These are phyloP conservation scores for Vitellaria paradoxa DNA, from an alignment of 179 eudicot genomes.

Conservation along the genomic window DNA sequence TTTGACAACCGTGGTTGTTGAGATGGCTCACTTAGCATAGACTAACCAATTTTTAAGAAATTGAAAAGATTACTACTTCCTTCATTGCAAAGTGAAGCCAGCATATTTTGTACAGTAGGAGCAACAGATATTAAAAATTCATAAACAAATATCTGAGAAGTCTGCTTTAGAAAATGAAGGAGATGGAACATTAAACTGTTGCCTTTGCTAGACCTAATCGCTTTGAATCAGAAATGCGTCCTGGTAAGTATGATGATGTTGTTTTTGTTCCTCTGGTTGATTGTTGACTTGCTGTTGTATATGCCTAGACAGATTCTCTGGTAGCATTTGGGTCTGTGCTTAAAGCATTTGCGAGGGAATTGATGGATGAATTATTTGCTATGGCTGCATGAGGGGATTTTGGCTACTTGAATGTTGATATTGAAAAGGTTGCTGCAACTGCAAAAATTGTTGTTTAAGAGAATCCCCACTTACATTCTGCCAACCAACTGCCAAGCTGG, in stretches of 20 bases:
- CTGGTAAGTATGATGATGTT: constrained; percentile 43
- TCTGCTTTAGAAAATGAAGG: constrained; percentile 58
- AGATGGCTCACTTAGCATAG: constrained; percentile 48
- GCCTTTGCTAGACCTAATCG: constrained; percentile 61
- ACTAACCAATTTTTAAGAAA: constrained; percentile 47
- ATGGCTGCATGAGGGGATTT: constrained; percentile 54
- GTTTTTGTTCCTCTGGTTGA: constrained; percentile 45
- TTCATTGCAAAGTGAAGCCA: constrained; percentile 59
- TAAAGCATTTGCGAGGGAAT: constrained; percentile 51
- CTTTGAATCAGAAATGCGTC: constrained; percentile 56
- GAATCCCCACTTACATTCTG: constrained; percentile 68
- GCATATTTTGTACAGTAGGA: constrained; percentile 54
- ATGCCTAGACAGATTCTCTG: constrained; percentile 37
- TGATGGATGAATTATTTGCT: constrained; percentile 54
- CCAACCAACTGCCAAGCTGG: constrained; percentile 73
- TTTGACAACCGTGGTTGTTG: constrained; percentile 65
- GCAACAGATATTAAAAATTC: constrained; percentile 37
- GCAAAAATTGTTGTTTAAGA: constrained; percentile 69
- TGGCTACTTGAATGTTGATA: constrained; percentile 67
- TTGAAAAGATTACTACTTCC: constrained; percentile 62
- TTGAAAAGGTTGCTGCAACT: constrained; percentile 78
- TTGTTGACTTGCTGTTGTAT: constrained; percentile 44
- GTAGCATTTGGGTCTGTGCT: constrained; percentile 59
- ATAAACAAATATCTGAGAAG: constrained; percentile 26
- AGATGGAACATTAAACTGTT: constrained; percentile 41